A percentile compares a stretch with the other conserved stretches of the same genome.
Evolutionary conservation across 306 rosid species (phyloP).

Genomic region (Clitoria ternatea): DNA sequence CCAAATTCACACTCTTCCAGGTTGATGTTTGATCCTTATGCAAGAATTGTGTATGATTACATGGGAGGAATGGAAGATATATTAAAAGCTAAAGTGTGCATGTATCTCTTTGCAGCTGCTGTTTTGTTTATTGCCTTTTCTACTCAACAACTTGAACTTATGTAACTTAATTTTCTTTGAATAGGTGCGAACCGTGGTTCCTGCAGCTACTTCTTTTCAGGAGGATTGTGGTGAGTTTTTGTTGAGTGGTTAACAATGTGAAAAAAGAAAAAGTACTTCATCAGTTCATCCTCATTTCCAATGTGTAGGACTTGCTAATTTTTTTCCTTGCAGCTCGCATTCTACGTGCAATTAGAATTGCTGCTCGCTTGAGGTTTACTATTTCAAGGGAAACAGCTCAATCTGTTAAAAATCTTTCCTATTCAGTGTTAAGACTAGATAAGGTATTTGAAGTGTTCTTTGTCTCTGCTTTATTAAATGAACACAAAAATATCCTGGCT

Average conservation of each 20-base stretch:
- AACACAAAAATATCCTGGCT: conserved; percentile 12
- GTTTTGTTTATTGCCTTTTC: conserved; percentile 30
- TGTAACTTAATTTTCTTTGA: conserved; percentile 38
- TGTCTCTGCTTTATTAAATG: conserved; percentile 16
- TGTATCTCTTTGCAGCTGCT: conserved; percentile 30
- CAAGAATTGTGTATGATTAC: conserved; percentile 67
- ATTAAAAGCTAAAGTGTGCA: conserved; percentile 61
- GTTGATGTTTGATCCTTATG: conserved; percentile 82
- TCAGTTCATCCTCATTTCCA: background rate
- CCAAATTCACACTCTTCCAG: conserved; percentile 40
- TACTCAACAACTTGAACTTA: conserved; percentile 21
- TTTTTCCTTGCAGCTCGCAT: conserved; percentile 74
- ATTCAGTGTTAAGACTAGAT: conserved; percentile 60
- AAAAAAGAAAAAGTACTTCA: background rate
- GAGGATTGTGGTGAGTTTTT: conserved; percentile 77
- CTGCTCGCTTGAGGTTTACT: conserved; percentile 81
- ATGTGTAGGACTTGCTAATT: background rate
- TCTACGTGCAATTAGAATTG: conserved; percentile 78
- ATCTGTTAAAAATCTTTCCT: conserved; percentile 46
- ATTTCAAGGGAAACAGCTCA: conserved; percentile 76
- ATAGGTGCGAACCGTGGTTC: conserved; percentile 74
- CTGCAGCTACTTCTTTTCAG: conserved; percentile 71
- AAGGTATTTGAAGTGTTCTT: conserved; percentile 51
- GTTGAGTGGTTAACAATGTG: background rate
- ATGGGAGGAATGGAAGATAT: conserved; percentile 83